Conservation (phyloP, 768 basidiomycete genomes). For the Pleurotus cornucopiae region DNA sequence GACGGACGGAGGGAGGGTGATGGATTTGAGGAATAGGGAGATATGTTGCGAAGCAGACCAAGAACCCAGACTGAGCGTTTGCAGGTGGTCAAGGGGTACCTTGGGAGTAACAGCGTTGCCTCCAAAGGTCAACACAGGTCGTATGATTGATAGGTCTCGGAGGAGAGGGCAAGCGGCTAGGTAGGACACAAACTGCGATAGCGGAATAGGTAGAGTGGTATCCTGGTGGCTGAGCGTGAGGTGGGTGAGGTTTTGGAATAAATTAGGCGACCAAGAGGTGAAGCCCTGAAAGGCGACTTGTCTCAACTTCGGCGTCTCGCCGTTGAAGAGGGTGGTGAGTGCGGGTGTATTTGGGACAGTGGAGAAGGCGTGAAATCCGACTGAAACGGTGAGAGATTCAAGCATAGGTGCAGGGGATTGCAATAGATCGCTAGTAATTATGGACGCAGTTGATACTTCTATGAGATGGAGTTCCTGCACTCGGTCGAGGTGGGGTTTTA, state of each 20-base stretch:
- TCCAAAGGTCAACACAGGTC: not conserved
- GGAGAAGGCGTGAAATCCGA: not conserved
- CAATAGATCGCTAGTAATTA: not conserved
- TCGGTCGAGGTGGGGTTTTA: constrained; percentile 1
- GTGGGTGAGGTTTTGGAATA: constrained; percentile 3
- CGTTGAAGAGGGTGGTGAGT: not conserved
- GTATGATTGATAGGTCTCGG: constrained; percentile 1
- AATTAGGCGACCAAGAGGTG: constrained; percentile 4
- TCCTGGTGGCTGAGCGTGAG: constrained; percentile 6
- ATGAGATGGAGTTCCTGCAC: constrained; percentile 1
- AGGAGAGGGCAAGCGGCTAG: not conserved
- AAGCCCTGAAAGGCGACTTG: constrained; percentile 2
- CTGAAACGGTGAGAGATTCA: not conserved
- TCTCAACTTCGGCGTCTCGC: not conserved
- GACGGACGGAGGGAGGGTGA: not conserved
- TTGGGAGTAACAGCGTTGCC: not conserved
- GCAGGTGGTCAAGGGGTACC: not conserved
- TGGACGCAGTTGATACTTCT: not conserved
- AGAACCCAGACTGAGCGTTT: not conserved
- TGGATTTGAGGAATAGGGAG: not conserved
- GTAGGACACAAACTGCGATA: not conserved
- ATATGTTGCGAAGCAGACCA: constrained; percentile 6
- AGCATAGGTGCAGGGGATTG: not conserved
- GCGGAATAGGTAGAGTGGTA: not conserved
- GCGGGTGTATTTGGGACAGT: not conserved